Percentiles rank a stretch among this genome's conserved stretches.
phyloP scores from a whole-genome alignment of 2,329 filamentous ascomycete genomes.

The Cladosporium sp. region DNA sequence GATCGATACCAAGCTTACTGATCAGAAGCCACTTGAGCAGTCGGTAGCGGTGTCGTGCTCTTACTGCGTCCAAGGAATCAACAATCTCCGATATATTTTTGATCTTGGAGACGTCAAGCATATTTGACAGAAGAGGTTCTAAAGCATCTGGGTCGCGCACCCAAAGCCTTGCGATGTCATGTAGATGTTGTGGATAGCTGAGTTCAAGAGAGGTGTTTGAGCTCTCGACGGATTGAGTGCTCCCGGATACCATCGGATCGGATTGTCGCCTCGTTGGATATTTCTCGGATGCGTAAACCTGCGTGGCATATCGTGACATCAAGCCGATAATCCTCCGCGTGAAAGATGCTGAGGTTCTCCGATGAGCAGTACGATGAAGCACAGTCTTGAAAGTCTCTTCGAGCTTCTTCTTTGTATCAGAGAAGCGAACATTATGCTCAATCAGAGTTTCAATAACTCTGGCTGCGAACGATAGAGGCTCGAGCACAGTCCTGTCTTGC shows the following conservation, averaged over 20 bases:
- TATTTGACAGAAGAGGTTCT: not conserved
- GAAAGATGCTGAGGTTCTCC: not conserved
- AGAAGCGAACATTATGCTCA: not conserved
- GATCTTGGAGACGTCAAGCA: not conserved
- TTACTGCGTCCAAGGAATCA: no score
- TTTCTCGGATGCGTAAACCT: not conserved
- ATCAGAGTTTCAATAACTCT: conserved; percentile 1
- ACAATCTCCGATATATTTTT: not conserved
- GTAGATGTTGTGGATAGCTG: not conserved
- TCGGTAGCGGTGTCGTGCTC: not conserved
- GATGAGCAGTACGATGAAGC: not conserved
- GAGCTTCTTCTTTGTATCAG: not conserved
- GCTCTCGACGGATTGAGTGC: no score
- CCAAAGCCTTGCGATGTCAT: conserved; percentile 4
- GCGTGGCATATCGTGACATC: not conserved
- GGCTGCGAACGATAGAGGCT: conserved; percentile 10
- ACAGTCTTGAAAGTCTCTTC: not conserved
- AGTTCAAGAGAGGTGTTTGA: not conserved
- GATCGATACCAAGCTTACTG: conserved; percentile 4
- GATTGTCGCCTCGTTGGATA: no score
- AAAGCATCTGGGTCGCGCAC: not conserved
- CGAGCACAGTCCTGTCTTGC: not conserved
- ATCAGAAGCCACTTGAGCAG: conserved; percentile 14
- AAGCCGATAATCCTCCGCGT: not conserved
- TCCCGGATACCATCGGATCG: no score